These are phyloP conservation scores for Musa beccarii DNA, from an alignment of 176 grass and related monocot species.

Conservation along the genomic window DNA sequence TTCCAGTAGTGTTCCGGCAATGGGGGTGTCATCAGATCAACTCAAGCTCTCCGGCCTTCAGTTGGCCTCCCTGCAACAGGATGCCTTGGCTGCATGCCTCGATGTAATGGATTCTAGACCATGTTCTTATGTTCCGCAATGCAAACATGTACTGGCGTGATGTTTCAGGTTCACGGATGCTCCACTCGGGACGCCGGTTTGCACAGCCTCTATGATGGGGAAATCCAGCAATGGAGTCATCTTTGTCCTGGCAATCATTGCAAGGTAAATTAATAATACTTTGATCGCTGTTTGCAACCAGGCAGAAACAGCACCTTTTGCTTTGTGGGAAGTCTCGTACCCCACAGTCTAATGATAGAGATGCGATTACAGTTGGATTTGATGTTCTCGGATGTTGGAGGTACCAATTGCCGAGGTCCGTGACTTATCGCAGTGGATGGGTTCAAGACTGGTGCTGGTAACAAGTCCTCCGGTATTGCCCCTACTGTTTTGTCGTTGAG, in stretches of 20 bases:
- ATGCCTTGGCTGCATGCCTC: conserved; percentile 23
- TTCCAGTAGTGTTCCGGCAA: conserved; percentile 17
- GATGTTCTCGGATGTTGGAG: too few relatives aligned
- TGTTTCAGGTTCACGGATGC: conserved; percentile 43
- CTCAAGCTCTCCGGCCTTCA: conserved; percentile 50
- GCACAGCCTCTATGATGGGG: conserved; percentile 28
- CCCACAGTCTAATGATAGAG: too few relatives aligned
- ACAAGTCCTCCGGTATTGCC: too few relatives aligned
- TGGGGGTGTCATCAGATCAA: conserved; percentile 27
- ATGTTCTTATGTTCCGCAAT: neutral
- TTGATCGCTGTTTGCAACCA: neutral
- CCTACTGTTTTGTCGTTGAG: too few relatives aligned
- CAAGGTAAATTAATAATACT: conserved; percentile 29
- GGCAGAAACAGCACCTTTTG: too few relatives aligned
- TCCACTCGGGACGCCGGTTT: conserved; percentile 42
- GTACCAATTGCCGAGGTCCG: too few relatives aligned
- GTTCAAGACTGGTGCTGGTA: too few relatives aligned
- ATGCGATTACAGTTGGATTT: too few relatives aligned
- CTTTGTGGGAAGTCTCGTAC: too few relatives aligned
- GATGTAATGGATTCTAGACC: conserved; percentile 37
- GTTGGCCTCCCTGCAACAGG: conserved; percentile 19
- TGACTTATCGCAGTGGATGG: too few relatives aligned
- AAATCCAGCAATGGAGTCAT: neutral
- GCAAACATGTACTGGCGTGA: neutral
- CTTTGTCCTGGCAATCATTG: conserved; percentile 38